Conservation (phyloP, 2,329 filamentous ascomycete genomes). For the Fusarium xyrophilum region DNA sequence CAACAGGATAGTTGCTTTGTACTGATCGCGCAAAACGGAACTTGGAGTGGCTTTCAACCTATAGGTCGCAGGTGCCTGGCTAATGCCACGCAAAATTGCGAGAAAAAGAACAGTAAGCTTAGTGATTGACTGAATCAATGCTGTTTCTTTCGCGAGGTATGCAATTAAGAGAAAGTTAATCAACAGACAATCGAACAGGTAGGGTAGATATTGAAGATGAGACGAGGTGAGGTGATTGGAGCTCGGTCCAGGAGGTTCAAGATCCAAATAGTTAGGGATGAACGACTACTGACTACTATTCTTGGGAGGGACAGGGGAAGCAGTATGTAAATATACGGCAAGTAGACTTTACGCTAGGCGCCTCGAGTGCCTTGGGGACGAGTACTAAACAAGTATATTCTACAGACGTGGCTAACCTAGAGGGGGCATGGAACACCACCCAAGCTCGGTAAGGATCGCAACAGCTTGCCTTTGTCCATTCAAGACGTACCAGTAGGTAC, state of each 20-base stretch:
- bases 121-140: neutral
- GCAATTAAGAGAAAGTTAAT: neutral
- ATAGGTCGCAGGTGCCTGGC: neutral
- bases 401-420: neutral
- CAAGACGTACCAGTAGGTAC: neutral
- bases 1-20: slow-evolving; percentile 22
- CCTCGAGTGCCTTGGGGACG: fast-evolving
- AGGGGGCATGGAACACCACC: neutral
- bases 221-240: slow-evolving; percentile 29
- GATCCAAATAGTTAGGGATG: slow-evolving; percentile 29
- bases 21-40: slow-evolving; percentile 18
- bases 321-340: neutral
- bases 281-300: neutral
- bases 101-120: neutral
- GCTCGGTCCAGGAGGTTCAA: slow-evolving; percentile 20
- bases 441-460: neutral
- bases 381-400: neutral
- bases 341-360: neutral
- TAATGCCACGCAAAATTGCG: neutral
- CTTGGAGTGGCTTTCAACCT: neutral
- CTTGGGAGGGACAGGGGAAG: slow-evolving; percentile 1
- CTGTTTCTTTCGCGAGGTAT: neutral
- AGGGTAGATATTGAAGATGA: slow-evolving; percentile 3
- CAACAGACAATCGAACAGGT: neutral
- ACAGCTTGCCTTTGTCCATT: neutral